Evolutionary conservation across 805 yeast species (phyloP).

Genomic region (Nakazawaea wickerhamii): DNA sequence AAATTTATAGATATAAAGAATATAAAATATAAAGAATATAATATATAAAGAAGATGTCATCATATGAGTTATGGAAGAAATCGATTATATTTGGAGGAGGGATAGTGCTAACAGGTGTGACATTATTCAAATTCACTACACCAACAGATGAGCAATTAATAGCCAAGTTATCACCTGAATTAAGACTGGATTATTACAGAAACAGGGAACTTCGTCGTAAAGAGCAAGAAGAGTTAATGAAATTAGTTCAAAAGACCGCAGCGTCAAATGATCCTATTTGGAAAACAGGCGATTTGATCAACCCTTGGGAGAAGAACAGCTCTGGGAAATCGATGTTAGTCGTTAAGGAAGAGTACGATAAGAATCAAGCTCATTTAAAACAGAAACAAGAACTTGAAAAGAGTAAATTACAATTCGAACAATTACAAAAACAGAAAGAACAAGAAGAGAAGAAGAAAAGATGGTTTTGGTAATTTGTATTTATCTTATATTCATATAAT

Average conservation of each 20-base stretch:
- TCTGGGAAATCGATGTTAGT: conserved; percentile 32
- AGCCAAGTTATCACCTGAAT: conserved; percentile 73
- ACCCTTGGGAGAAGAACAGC: conserved; percentile 59
- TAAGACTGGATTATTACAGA: conserved; percentile 66
- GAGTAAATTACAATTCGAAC: conserved; percentile 33
- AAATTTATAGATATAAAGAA: not conserved
- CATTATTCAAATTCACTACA: conserved; percentile 65
- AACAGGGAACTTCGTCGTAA: conserved; percentile 55
- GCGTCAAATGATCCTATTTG: conserved; percentile 74
- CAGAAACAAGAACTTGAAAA: conserved; percentile 34
- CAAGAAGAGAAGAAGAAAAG: conserved; percentile 24
- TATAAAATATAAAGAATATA: not conserved
- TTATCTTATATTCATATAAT: not conserved
- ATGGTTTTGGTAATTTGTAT: conserved; percentile 10
- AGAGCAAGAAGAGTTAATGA: conserved; percentile 68
- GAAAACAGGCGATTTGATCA: conserved; percentile 66
- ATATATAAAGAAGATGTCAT: conserved; percentile 6
- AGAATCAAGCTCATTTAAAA: conserved; percentile 37
- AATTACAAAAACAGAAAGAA: conserved; percentile 25
- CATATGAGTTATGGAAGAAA: conserved; percentile 23
- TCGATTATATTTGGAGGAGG: conserved; percentile 47
- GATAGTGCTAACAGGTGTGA: conserved; percentile 66
- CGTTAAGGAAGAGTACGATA: conserved; percentile 39
- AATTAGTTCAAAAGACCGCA: conserved; percentile 57
- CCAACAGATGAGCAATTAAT: conserved; percentile 84